Conservation (phyloP, 495 filamentous ascomycete genomes). For the Penicillium angulare region DNA sequence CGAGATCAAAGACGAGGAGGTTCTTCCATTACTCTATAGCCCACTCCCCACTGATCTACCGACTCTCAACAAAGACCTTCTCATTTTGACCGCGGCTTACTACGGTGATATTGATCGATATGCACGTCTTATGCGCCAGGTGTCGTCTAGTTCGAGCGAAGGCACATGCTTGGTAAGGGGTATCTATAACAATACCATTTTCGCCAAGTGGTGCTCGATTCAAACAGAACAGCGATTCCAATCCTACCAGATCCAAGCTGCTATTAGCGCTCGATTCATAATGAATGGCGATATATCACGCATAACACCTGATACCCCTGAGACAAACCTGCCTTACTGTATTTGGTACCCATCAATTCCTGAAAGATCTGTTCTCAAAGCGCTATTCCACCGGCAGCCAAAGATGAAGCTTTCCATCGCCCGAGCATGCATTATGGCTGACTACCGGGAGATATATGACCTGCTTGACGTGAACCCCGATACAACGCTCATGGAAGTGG, state of each 20-base stretch:
- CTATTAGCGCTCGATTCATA: neutral
- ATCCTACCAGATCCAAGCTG: neutral
- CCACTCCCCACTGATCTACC: constrained; percentile 23
- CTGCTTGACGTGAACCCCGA: too few relatives aligned
- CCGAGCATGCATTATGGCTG: too few relatives aligned
- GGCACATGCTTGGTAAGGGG: constrained; percentile 16
- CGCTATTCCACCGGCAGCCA: too few relatives aligned
- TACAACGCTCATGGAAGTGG: too few relatives aligned
- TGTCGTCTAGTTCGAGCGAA: constrained; percentile 10
- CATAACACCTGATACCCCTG: too few relatives aligned
- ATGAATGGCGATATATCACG: neutral
- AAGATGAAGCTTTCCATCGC: too few relatives aligned
- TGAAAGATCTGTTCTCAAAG: too few relatives aligned
- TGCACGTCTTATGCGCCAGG: constrained; percentile 14
- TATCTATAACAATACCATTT: constrained; percentile 24
- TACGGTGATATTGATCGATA: constrained; percentile 25
- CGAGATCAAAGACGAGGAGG: too few relatives aligned
- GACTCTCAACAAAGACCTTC: constrained; percentile 21
- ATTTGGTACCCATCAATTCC: too few relatives aligned
- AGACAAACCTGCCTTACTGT: too few relatives aligned
- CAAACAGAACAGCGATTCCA: constrained; percentile 2
- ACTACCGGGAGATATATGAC: too few relatives aligned
- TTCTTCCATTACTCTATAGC: constrained; percentile 2
- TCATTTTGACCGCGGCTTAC: constrained; percentile 24
- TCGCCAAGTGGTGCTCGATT: constrained; percentile 19